Percentiles rank a stretch among this genome's conserved stretches.
Evolutionary conservation across 192 early-diverging fungal species (phyloP).

Genomic region (Thamnidium elegans): DNA sequence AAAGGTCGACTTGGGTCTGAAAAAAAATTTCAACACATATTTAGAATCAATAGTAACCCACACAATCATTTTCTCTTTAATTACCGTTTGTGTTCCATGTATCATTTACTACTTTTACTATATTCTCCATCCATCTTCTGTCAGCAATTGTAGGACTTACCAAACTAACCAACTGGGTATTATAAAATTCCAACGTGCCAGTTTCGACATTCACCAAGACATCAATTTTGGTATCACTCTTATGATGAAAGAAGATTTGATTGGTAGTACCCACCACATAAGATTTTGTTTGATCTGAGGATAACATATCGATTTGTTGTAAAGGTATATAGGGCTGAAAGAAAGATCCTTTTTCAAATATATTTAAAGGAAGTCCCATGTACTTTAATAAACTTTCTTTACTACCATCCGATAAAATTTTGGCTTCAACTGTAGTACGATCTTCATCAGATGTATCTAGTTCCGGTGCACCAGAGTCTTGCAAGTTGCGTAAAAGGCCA

Average conservation of each 20-base stretch:
- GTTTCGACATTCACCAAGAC: constrained; percentile 77
- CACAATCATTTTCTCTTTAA: background rate
- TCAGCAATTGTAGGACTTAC: constrained; percentile 66
- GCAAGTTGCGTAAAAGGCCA: constrained; percentile 44
- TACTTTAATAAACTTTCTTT: constrained; percentile 48
- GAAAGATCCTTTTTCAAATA: constrained; percentile 68
- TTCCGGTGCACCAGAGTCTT: constrained; percentile 47
- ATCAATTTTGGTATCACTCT: constrained; percentile 61
- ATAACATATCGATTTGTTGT: constrained; percentile 79
- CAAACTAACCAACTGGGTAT: constrained; percentile 53
- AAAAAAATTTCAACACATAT: background rate
- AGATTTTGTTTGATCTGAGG: constrained; percentile 57
- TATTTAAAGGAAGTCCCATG: constrained; percentile 56
- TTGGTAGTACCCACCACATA: constrained; percentile 80
- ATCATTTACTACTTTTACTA: constrained; percentile 60
- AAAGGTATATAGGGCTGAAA: constrained; percentile 83
- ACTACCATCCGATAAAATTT: constrained; percentile 36
- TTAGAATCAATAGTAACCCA: background rate
- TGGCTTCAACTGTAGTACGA: constrained; percentile 19
- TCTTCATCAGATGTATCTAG: constrained; percentile 35
- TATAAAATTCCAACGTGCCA: constrained; percentile 67
- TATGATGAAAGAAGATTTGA: constrained; percentile 75
- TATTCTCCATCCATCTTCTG: constrained; percentile 76
- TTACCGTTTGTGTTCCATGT: constrained; percentile 57
- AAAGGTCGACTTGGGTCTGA: constrained; percentile 33